Evolutionary conservation across 768 basidiomycete species (phyloP).

Genomic region (Russula abietina): DNA sequence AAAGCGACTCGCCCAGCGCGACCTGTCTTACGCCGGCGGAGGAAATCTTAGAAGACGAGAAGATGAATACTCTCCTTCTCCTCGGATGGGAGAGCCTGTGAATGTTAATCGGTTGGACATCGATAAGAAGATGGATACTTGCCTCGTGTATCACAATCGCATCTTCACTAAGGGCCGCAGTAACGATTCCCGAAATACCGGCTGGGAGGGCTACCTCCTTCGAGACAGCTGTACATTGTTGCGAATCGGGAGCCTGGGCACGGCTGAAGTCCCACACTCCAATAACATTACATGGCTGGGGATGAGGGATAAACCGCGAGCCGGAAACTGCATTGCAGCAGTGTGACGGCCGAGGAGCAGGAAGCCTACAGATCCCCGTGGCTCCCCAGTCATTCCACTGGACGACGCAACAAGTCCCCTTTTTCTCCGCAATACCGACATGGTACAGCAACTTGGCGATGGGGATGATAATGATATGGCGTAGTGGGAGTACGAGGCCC

Average conservation of each 20-base stretch:
- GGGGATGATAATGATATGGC: constrained; percentile 9
- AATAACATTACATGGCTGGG: background rate
- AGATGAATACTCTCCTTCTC: constrained; percentile 5
- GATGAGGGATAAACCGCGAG: background rate
- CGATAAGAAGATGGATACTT: background rate
- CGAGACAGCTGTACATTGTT: background rate
- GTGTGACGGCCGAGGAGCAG: background rate
- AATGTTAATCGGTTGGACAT: background rate
- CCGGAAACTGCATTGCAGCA: background rate
- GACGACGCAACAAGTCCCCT: background rate
- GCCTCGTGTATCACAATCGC: constrained; percentile 14
- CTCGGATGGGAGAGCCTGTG: background rate
- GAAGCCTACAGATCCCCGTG: background rate
- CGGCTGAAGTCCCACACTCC: constrained; percentile 7
- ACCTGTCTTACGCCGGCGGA: background rate
- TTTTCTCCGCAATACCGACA: background rate
- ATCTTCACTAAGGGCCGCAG: constrained; percentile 11
- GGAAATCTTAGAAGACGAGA: constrained; percentile 8
- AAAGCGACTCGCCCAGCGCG: background rate
- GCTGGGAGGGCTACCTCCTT: background rate
- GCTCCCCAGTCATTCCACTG: constrained; percentile 11
- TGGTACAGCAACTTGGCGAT: background rate
- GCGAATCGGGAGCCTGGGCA: background rate
- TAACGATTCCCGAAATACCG: background rate
- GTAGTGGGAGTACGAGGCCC: background rate